Conservation (phyloP, 345 rosid species). For the Populus simonii region DNA sequence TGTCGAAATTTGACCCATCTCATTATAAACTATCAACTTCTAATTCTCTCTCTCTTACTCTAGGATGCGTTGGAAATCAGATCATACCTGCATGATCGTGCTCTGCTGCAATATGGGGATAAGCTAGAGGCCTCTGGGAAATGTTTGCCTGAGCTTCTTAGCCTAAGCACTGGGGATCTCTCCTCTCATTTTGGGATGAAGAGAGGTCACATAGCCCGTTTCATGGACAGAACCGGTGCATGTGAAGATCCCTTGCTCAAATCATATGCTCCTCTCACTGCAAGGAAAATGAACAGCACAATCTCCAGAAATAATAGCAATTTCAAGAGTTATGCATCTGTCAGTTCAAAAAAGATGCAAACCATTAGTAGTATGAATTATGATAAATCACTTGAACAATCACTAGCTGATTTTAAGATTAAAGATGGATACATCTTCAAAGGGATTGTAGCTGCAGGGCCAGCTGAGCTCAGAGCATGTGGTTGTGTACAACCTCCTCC, state of each 20-base stretch:
- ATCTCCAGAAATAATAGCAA: slow-evolving; percentile 35
- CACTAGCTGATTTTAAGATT: slow-evolving; percentile 47
- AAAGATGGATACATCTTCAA: slow-evolving; percentile 56
- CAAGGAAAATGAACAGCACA: slow-evolving; percentile 14
- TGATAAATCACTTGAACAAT: slow-evolving; percentile 43
- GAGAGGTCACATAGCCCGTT: slow-evolving; percentile 59
- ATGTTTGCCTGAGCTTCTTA: slow-evolving; percentile 49
- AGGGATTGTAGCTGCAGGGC: slow-evolving; percentile 62
- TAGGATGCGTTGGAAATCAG: slow-evolving; percentile 62
- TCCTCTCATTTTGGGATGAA: slow-evolving; percentile 55
- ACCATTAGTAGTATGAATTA: slow-evolving; percentile 17
- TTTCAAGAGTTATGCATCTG: slow-evolving; percentile 26
- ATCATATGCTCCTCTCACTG: slow-evolving; percentile 9
- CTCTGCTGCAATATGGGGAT: slow-evolving; percentile 54
- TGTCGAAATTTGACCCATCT: not conserved
- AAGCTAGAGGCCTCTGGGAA: slow-evolving; percentile 52
- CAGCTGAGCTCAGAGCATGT: slow-evolving; percentile 52
- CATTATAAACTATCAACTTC: not conserved
- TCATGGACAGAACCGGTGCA: slow-evolving; percentile 38
- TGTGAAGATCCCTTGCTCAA: slow-evolving; percentile 40
- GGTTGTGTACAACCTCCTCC: slow-evolving; percentile 61
- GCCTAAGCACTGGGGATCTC: slow-evolving; percentile 35
- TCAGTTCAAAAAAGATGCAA: slow-evolving; percentile 25
- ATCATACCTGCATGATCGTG: slow-evolving; percentile 63
- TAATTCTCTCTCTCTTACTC: slow-evolving; percentile 6